Percentiles rank a stretch among this genome's conserved stretches.
Evolutionary conservation across 805 yeast species (phyloP).

Genomic region (Ogataea populi-albae): DNA sequence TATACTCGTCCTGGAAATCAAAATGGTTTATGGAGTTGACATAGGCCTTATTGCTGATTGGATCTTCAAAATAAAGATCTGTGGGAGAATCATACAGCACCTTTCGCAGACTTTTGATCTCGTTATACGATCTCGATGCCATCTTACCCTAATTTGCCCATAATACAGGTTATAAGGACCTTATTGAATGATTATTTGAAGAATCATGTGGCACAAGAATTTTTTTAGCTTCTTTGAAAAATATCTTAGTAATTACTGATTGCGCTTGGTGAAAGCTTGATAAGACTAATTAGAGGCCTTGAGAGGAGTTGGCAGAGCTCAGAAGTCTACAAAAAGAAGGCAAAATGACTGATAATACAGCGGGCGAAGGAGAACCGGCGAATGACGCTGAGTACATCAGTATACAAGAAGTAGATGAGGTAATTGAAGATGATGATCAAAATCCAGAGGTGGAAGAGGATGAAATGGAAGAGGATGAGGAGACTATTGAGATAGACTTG

Average conservation of each 20-base stretch:
- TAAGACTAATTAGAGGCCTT: too few relatives aligned
- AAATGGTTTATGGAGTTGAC: conserved; percentile 9
- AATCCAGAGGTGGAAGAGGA: conserved; percentile 39
- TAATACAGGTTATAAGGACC: too few relatives aligned
- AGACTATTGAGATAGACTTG: conserved; percentile 75
- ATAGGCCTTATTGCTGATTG: conserved; percentile 9
- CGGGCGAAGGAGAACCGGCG: conserved; percentile 7
- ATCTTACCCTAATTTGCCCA: not conserved
- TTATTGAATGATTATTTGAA: too few relatives aligned
- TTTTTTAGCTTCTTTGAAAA: conserved; percentile 1
- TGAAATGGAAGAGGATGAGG: conserved; percentile 42
- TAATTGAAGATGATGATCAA: conserved; percentile 30
- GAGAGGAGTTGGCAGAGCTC: too few relatives aligned
- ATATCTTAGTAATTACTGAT: not conserved
- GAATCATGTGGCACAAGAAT: too few relatives aligned
- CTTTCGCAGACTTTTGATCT: conserved; percentile 8
- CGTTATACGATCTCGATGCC: conserved; percentile 5
- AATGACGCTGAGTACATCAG: conserved; percentile 29
- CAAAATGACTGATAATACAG: conserved; percentile 2
- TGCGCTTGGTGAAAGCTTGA: too few relatives aligned
- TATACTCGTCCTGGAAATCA: conserved; percentile 10
- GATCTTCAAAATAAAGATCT: conserved; percentile 6
- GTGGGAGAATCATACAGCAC: conserved; percentile 5
- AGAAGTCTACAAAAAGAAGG: too few relatives aligned
- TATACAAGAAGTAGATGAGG: conserved; percentile 32